Evolutionary conservation across 805 yeast species (phyloP).

Genomic region (Metschnikowia gelsemii): DNA sequence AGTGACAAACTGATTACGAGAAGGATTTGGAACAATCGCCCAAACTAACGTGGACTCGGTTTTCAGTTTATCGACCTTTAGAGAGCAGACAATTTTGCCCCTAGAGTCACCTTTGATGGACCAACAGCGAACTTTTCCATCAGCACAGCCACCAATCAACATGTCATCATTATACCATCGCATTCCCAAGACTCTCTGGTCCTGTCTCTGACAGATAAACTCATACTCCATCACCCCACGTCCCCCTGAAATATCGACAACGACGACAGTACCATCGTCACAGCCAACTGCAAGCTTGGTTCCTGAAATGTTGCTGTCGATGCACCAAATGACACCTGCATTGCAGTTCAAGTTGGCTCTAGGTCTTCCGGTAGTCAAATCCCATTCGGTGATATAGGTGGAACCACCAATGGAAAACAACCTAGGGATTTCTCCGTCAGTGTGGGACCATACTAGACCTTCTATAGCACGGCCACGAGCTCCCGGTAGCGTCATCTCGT

Average conservation of each 20-base stretch:
- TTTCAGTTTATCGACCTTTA: slow-evolving; percentile 89
- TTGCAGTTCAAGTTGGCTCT: slow-evolving; percentile 79
- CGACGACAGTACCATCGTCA: slow-evolving; percentile 88
- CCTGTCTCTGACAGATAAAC: slow-evolving; percentile 76
- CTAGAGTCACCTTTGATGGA: slow-evolving; percentile 39
- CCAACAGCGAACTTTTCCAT: slow-evolving; percentile 90
- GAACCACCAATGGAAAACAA: slow-evolving; percentile 95
- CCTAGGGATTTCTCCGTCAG: slow-evolving; percentile 52
- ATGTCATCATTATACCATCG: slow-evolving; percentile 68
- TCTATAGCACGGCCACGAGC: slow-evolving; percentile 84
- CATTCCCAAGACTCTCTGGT: slow-evolving; percentile 72
- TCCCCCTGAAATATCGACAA: slow-evolving; percentile 84
- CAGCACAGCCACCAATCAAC: slow-evolving; percentile 92
- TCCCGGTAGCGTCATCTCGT: slow-evolving; percentile 70
- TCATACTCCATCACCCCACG: slow-evolving; percentile 78
- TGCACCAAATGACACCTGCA: slow-evolving; percentile 92
- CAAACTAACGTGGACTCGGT: slow-evolving; percentile 88
- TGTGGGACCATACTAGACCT: slow-evolving; percentile 76
- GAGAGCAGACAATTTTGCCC: slow-evolving; percentile 74
- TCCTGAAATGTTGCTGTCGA: slow-evolving; percentile 62
- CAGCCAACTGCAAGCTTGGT: slow-evolving; percentile 83
- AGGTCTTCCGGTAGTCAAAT: slow-evolving; percentile 70
- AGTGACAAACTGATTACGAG: slow-evolving; percentile 73
- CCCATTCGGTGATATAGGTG: slow-evolving; percentile 90
- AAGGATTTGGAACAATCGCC: slow-evolving; percentile 68